A percentile compares a stretch with the other conserved stretches of the same genome.
Evolutionary conservation across 78 protist species (phyloP).

Genomic region (Cavenderia fasciculata): DNA sequence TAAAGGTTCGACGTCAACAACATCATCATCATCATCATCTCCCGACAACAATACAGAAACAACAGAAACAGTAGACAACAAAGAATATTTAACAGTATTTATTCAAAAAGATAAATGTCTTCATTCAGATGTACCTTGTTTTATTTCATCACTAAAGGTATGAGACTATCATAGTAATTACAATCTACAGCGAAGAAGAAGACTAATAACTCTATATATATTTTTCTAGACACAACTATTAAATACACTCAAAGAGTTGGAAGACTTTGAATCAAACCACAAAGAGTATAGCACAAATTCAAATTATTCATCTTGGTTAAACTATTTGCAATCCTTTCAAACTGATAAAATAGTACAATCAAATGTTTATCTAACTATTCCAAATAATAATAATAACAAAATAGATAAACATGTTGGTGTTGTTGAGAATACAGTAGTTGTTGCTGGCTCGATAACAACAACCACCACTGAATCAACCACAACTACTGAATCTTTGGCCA

Average conservation of each 20-base stretch:
- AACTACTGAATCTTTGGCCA: background rate
- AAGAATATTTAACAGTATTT: background rate
- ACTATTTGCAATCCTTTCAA: background rate
- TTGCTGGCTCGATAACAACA: background rate
- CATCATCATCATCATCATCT: background rate
- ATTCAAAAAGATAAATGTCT: background rate
- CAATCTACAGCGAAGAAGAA: background rate
- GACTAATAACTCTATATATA: background rate
- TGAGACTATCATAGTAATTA: too few species aligned
- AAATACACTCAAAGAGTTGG: background rate
- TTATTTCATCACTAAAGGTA: constrained; percentile 2
- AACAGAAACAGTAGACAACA: background rate
- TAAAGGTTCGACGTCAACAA: background rate
- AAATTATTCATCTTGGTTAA: background rate
- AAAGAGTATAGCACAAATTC: background rate
- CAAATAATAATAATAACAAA: too few species aligned
- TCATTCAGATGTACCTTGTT: background rate
- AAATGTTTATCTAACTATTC: constrained; percentile 3
- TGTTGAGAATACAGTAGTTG: too few species aligned
- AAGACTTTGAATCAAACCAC: background rate
- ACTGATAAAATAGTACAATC: background rate
- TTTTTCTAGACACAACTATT: background rate
- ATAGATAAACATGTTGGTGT: too few species aligned
- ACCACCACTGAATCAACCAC: background rate
- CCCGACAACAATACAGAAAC: background rate